Base-by-base conservation (phyloP, 768 basidiomycete genomes). In the Phanerochaete sordida region DNA sequence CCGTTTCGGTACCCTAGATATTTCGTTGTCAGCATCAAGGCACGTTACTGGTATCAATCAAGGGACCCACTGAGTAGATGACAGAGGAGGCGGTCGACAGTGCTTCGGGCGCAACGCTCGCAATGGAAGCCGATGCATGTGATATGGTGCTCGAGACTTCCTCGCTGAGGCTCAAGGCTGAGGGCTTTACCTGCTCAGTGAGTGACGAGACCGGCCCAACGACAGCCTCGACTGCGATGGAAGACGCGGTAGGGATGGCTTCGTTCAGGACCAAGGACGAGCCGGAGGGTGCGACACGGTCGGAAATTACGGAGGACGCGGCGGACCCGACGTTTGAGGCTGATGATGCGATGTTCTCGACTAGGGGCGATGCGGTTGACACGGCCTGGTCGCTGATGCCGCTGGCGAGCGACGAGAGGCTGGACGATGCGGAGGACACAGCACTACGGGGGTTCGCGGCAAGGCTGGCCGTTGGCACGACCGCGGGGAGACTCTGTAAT, bases 41-140 rank as follows among this genome's bases (percentile, higher is more conserved):
- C 50, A 51, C 50, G 12, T 4, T 31, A 27, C 19, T n/a, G 33
- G n/a, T 12, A 39, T 54, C 15, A 43, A 39, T 54, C 15, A 49
- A 60, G 50, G 47, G 16, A 33, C 46, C 1, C 9, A 46, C 54
- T 19, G 51, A 24, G 49, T 60, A 54, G 35, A 44, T 21, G 31
- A 52, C 39, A 47, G 50, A 58, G 39, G 47, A 65, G 35, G 46
- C 56, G 24, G 58, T 62, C 48, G 61, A 57, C 24, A 12, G 26
- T n/a, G 62, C 45, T 51, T 66, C 63, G 27, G 63, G 30, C 31
- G 31, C n/a, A 57, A 68, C 37, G 60, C 49, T 59, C 15, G 57
- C 55, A n/a, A 64, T 57, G 13, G 71, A 65, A 7, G 66, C 61
- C 35, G 64, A 63, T 9, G 63, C 56, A 60, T 15, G 53, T 48